Base-by-base conservation (phyloP, 2,329 filamentous ascomycete species). In the Hypoxylon sp. region DNA sequence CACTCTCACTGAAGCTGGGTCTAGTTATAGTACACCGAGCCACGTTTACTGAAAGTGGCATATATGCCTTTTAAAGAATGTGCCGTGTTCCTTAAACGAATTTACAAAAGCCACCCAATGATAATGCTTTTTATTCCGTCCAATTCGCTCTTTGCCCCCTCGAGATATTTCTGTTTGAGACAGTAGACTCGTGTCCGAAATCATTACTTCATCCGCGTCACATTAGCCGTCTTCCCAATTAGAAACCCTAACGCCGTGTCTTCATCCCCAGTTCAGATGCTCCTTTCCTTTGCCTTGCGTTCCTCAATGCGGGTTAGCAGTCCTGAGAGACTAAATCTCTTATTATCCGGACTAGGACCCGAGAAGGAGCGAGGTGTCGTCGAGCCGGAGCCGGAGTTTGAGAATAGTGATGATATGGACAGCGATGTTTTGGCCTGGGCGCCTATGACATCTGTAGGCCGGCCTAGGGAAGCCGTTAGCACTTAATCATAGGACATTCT, bases 391-490 rank as follows among this genome's bases (percentile, higher is more conserved):
- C 59, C n/a, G 11, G 59, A 26, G 13, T 59, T 48, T 2, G 68
- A 58, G 19, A 70, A 73, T 19, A 72, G 26, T 1, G 68, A 46
- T 9, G 65, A 67, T 37, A 72, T 13, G 1, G 67, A 67, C 1
- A 47, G 35, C 29, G 66, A 59, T 14, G 44, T 48, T 10, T 51
- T 65, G n/a, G 72, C 61, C 24, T 68, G 67, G 9, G 67, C 63
- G 11, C 72, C 72, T 48, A 77, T 72, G 10, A 78, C 75, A n/a
- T 79, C 77, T 0, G 75, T 78, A 4, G 75, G 72, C 14, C 76
- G 71, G 22, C 77, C 69, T 71, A 19, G 3, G 17, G 10, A 29
- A 17, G n/a, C 17, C 22, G 37, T 71, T 64, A 70, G 67, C 57
- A 46, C 46, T 5, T 5, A 22, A n/a, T 24, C 13, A 39, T 10